Conservation (phyloP, 805 yeast species). For the Kuraishia borneana region DNA sequence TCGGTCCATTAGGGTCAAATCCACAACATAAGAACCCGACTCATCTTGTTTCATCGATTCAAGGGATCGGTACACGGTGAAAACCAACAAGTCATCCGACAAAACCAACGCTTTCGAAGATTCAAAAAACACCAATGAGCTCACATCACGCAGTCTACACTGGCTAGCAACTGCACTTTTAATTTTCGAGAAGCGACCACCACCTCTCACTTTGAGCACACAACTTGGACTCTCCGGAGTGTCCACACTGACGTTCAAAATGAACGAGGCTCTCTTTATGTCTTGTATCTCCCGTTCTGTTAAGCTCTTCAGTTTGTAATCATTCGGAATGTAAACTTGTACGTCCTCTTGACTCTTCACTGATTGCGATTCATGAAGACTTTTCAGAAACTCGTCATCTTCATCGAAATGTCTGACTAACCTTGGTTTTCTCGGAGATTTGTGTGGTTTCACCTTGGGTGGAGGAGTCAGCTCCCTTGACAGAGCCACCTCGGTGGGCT, state of each 20-base stretch:
- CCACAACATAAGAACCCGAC: neutral
- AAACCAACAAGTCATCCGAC: neutral
- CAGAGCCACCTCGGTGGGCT: no score
- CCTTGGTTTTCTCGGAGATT: neutral
- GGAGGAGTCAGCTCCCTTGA: slow-evolving; percentile 1
- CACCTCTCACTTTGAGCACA: neutral
- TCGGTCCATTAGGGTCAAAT: neutral
- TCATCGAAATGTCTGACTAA: neutral
- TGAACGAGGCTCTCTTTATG: neutral
- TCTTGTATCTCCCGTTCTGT: neutral
- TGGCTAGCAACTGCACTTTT: neutral
- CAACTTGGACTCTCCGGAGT: no score
- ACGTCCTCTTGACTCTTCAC: slow-evolving; percentile 3
- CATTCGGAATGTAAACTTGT: neutral
- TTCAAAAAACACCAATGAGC: neutral
- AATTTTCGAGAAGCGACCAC: neutral
- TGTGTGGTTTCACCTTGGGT: neutral
- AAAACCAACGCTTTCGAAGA: neutral
- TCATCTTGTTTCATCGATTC: neutral
- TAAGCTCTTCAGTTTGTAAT: neutral
- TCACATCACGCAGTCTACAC: neutral
- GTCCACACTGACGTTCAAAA: no score
- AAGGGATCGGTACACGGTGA: neutral
- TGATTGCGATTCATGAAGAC: slow-evolving; percentile 4
- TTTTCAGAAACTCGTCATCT: slow-evolving; percentile 5